phyloP scores from a whole-genome alignment of 2,329 filamentous ascomycete genomes.

The Aureobasidium uvarum region DNA sequence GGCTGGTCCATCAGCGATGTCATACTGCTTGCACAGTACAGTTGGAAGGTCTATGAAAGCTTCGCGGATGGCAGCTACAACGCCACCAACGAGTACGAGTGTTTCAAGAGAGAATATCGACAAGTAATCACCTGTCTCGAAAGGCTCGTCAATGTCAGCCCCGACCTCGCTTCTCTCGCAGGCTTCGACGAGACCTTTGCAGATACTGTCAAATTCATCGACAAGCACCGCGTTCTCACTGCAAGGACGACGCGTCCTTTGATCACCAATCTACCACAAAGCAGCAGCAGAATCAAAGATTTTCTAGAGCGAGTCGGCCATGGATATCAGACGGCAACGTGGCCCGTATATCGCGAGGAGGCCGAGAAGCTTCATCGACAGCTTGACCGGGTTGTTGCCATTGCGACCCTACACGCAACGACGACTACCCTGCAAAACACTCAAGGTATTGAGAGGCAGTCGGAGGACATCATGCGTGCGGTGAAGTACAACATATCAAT shows the following conservation, averaged over 20 bases:
- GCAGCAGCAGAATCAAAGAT: neutral
- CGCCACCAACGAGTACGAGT: neutral
- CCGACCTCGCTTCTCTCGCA: slow-evolving; percentile 1
- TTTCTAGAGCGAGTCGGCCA: neutral
- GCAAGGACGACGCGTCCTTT: neutral
- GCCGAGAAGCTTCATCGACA: slow-evolving; percentile 9
- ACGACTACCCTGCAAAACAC: slow-evolving; percentile 1
- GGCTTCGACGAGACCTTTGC: neutral
- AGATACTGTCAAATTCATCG: neutral
- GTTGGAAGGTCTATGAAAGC: slow-evolving; percentile 17
- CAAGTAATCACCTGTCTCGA: slow-evolving; percentile 8
- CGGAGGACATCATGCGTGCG: slow-evolving; percentile 3
- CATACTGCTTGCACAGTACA: slow-evolving; percentile 1
- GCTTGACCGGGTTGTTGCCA: slow-evolving; percentile 5
- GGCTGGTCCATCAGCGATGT: slow-evolving; percentile 16
- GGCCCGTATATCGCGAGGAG: slow-evolving; percentile 12
- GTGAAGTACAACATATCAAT: neutral
- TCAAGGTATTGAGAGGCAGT: slow-evolving; percentile 7
- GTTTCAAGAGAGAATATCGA: slow-evolving; percentile 9
- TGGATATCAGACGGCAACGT: slow-evolving; percentile 2
- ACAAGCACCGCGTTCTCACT: neutral
- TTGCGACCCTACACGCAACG: neutral
- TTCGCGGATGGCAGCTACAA: slow-evolving; percentile 8
- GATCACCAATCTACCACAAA: neutral
- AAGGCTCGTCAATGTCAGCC: neutral